Conservation (phyloP, 2,329 filamentous ascomycete species). For the Alternaria rosae region DNA sequence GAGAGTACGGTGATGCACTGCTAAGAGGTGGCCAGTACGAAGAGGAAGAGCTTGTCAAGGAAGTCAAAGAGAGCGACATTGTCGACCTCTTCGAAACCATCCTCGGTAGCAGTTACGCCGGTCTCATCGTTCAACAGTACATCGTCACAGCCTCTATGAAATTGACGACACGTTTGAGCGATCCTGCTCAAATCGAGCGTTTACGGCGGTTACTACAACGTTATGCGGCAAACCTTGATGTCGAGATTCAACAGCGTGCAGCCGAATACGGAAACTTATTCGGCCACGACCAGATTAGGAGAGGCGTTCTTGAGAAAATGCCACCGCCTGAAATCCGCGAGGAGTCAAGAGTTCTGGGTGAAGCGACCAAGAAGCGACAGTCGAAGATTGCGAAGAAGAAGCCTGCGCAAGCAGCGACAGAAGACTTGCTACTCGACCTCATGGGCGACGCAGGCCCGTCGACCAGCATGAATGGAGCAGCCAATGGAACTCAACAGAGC, state of each 20-base stretch:
- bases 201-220: slow-evolving; percentile 78
- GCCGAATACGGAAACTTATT: slow-evolving; percentile 98
- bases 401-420: slow-evolving; percentile 82
- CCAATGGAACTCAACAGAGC: slow-evolving; percentile 68
- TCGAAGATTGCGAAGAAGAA: slow-evolving; percentile 70
- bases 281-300: slow-evolving; percentile 82
- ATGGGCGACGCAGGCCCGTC: slow-evolving; percentile 80
- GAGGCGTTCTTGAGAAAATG: slow-evolving; percentile 96
- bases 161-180: slow-evolving; percentile 84
- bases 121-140: slow-evolving; percentile 90
- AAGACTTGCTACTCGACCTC: slow-evolving; percentile 89
- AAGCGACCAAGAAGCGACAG: slow-evolving; percentile 65
- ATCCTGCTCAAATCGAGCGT: slow-evolving; percentile 84
- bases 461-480: slow-evolving; percentile 60
- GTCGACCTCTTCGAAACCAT: slow-evolving; percentile 93
- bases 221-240: slow-evolving; percentile 86
- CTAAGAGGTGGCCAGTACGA: slow-evolving; percentile 89
- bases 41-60: slow-evolving; percentile 85
- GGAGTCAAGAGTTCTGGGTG: slow-evolving; percentile 87
- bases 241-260: slow-evolving; percentile 94
- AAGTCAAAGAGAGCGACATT: slow-evolving; percentile 86
- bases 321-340: slow-evolving; percentile 96
- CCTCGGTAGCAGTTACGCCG: slow-evolving; percentile 92
- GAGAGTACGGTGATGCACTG: slow-evolving; percentile 93
- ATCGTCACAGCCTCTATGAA: slow-evolving; percentile 96